Base-by-base conservation (phyloP, 1,284 basidiomycete species). In the Flammula alnicola region DNA sequence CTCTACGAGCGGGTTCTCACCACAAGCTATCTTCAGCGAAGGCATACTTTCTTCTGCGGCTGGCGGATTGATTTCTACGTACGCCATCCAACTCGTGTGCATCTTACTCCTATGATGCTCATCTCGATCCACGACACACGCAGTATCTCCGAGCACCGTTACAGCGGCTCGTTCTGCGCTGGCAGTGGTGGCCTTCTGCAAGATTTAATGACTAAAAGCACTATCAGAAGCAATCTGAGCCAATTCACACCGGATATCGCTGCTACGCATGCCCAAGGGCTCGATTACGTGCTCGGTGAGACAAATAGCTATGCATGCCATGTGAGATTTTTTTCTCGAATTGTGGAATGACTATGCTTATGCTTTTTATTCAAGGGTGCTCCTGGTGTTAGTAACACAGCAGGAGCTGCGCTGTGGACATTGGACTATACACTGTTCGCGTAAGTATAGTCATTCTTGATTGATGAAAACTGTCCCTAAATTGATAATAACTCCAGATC, bases 391-490 rank as follows among this genome's bases (percentile, higher is more conserved):
- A 84, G 83, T 63, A 84, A 89, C 59, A 80, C 81, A 1, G 87
- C 80, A 8, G 87, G 86, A 27, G 83, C 84, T 2, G 81, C 84
- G 12, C 66, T 90, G 19, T 88, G 87, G 86, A 72, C 76, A 1
- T 68, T 87, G 49, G 85, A 88, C 61, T 87, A 88, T 60, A 70
- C 76, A 1, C 67, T 90, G 5, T 83, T 70, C 52, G 75, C 75
- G 64, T 76, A 53, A 30, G 73, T 57, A 17, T 39, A 20, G 19
- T 26, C 7, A 12, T 19, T 37, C 5, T 26, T 39, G 27, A 5
- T 39, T 11, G 25, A 9, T 2, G 29, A 2, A 25, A 27, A 23
- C 35, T 41, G 6, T 17, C 5, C 41, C 39, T 32, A 17, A 19
- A 17, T 32, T 25, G 37, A 36, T 14, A 5, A 35, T 20, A 35